These are phyloP conservation scores for Pharnaceum exiguum DNA, from an alignment of 148 eudicot species.

Conservation along the genomic window DNA sequence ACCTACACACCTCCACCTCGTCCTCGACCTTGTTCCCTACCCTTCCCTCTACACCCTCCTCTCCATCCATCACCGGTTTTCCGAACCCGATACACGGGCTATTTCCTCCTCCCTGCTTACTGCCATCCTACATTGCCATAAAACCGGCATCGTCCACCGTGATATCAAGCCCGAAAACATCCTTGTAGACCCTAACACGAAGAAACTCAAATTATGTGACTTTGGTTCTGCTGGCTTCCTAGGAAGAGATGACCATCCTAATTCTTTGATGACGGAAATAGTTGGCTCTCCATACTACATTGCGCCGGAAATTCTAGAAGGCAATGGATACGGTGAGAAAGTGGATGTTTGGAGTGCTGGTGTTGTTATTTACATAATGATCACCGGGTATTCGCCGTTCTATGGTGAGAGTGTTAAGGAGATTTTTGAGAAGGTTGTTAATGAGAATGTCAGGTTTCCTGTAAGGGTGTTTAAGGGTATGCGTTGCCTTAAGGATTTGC, in stretches of 20 bases:
- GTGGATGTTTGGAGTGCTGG: slow-evolving; percentile 75
- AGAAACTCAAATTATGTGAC: slow-evolving; percentile 48
- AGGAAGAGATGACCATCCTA: not conserved
- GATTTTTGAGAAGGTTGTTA: slow-evolving; percentile 49
- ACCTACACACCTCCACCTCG: slow-evolving; percentile 38
- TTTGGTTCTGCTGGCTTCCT: slow-evolving; percentile 60
- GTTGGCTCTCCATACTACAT: slow-evolving; percentile 74
- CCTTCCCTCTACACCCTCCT: slow-evolving; percentile 37
- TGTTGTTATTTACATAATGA: slow-evolving; percentile 52
- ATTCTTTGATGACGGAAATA: slow-evolving; percentile 50
- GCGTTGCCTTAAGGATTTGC: slow-evolving; percentile 45
- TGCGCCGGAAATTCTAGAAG: slow-evolving; percentile 64
- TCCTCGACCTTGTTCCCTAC: slow-evolving; percentile 38
- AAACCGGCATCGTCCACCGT: slow-evolving; percentile 51
- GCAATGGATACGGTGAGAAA: slow-evolving; percentile 45
- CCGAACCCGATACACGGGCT: slow-evolving; percentile 32
- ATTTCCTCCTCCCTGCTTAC: not conserved
- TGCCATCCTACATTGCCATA: slow-evolving; percentile 50
- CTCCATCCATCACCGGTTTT: slow-evolving; percentile 5
- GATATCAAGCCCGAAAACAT: slow-evolving; percentile 69
- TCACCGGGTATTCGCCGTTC: slow-evolving; percentile 64
- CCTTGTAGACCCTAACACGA: slow-evolving; percentile 29
- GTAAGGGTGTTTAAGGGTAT: slow-evolving; percentile 31
- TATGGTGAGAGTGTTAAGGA: slow-evolving; percentile 42
- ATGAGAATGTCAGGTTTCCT: slow-evolving; percentile 64